Percentiles rank a stretch among this genome's conserved stretches.
Evolutionary conservation across 305 asterid genomes (phyloP).

Genomic region (Rubia occidens): DNA sequence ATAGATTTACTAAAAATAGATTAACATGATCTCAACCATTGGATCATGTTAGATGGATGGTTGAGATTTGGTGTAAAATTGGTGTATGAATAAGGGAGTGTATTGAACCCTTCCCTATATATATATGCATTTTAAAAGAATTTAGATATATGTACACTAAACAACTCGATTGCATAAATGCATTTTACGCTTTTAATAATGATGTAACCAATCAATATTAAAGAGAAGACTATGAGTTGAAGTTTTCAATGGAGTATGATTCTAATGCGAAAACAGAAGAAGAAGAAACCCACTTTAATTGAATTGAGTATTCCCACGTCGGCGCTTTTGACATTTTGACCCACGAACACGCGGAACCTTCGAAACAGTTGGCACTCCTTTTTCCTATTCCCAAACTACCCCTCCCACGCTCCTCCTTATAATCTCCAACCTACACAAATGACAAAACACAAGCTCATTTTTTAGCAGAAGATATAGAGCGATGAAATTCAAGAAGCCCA

Average conservation of each 20-base stretch:
- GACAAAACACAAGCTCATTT: no score
- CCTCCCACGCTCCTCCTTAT: not conserved
- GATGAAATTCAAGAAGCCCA: slow-evolving; percentile 13
- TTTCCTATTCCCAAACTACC: slow-evolving; percentile 8
- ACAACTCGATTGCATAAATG: no score
- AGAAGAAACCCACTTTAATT: not conserved
- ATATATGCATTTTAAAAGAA: no score
- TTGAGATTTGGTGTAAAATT: no score
- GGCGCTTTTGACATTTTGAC: slow-evolving; percentile 6
- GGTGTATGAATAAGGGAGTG: no score
- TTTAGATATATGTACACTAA: no score
- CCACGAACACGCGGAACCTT: slow-evolving; percentile 13
- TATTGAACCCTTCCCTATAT: no score
- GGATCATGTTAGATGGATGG: no score
- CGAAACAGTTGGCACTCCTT: not conserved
- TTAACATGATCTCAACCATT: no score
- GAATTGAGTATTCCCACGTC: not conserved
- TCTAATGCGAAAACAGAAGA: not conserved
- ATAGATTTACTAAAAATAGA: no score
- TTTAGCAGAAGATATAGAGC: not conserved
- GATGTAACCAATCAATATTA: no score
- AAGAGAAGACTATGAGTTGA: not conserved
- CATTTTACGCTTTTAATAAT: no score
- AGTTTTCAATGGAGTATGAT: not conserved
- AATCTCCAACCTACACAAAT: not conserved